These are phyloP conservation scores for Polyporus tsugae DNA, from an alignment of 1,284 basidiomycete genomes.

Conservation along the genomic window DNA sequence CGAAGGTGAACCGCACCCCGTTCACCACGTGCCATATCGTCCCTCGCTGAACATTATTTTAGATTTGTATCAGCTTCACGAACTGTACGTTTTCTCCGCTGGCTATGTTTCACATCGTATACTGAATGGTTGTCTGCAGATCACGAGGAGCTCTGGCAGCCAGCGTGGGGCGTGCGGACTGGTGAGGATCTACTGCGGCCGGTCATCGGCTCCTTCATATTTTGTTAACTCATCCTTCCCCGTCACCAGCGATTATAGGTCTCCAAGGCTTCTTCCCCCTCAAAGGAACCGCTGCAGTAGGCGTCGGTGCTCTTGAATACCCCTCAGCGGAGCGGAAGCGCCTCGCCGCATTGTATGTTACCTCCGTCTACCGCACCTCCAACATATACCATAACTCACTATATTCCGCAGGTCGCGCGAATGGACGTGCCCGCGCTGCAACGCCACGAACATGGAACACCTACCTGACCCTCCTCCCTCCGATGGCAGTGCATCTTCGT, in stretches of 20 bases:
- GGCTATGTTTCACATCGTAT: conserved; percentile 5
- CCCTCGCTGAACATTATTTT: not conserved
- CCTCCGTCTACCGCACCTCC: conserved; percentile 2
- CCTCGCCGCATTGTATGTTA: conserved; percentile 78
- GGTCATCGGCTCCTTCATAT: conserved; percentile 13
- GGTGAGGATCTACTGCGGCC: conserved; percentile 53
- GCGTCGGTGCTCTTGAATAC: conserved; percentile 89
- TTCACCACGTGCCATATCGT: not conserved
- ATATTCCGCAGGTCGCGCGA: conserved; percentile 68
- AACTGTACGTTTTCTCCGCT: conserved; percentile 64
- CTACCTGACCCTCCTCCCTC: conserved; percentile 68
- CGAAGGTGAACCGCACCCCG: conserved; percentile 73
- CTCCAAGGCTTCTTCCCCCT: conserved; percentile 92
- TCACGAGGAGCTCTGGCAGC: conserved; percentile 94
- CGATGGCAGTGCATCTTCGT: conserved; percentile 14
- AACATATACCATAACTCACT: conserved; percentile 15
- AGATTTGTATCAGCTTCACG: conserved; percentile 96
- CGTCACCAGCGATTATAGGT: conserved; percentile 79
- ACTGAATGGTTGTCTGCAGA: conserved; percentile 51
- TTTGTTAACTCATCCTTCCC: conserved; percentile 15
- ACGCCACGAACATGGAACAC: conserved; percentile 70
- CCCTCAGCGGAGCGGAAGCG: conserved; percentile 82
- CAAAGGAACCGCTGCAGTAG: conserved; percentile 88
- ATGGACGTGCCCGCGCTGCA: conserved; percentile 85
- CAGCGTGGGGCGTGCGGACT: conserved; percentile 96